Evolutionary conservation across 352 stramenopile genomes (phyloP).

Genomic region (Globisporangium okanoganense): DNA sequence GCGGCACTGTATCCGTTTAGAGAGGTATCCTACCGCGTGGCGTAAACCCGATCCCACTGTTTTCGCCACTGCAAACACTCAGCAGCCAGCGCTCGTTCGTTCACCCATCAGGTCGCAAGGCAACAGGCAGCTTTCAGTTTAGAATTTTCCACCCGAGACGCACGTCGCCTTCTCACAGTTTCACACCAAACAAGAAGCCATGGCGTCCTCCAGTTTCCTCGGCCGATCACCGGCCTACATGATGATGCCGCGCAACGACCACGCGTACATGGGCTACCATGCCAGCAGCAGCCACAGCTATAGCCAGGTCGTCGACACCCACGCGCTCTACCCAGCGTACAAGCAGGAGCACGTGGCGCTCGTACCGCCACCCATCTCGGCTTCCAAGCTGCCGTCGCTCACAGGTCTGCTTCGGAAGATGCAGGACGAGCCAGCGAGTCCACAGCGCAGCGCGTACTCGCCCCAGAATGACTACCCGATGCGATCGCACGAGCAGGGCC

Average conservation of each 20-base stretch:
- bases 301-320: slow-evolving; percentile 6
- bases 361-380: slow-evolving; percentile 23
- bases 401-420: slow-evolving; percentile 65
- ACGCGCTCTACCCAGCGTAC: slow-evolving; percentile 7
- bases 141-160: slow-evolving; percentile 3
- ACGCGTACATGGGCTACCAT: slow-evolving; percentile 24
- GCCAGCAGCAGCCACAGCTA: neutral
- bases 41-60: slow-evolving; percentile 1
- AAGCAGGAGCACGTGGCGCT: slow-evolving; percentile 9
- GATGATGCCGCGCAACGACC: slow-evolving; percentile 22
- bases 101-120: slow-evolving; percentile 15
- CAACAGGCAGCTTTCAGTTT: slow-evolving; percentile 1
- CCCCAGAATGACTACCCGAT: slow-evolving; percentile 4
- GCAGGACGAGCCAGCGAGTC: slow-evolving; percentile 27
- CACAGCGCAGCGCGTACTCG: slow-evolving; percentile 6
- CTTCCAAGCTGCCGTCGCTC: slow-evolving; percentile 56
- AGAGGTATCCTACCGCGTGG: slow-evolving; percentile 3
- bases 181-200: too few species aligned
- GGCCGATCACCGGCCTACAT: slow-evolving; percentile 18
- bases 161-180: neutral
- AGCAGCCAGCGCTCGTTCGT: too few species aligned
- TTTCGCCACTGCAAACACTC: slow-evolving; percentile 4
- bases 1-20: slow-evolving; percentile 3
- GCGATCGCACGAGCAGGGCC: slow-evolving; percentile 4
- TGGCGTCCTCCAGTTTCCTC: slow-evolving; percentile 27